Evolutionary conservation across 2,329 filamentous ascomycete genomes (phyloP).

Genomic region (Penicillium griseofulvum): DNA sequence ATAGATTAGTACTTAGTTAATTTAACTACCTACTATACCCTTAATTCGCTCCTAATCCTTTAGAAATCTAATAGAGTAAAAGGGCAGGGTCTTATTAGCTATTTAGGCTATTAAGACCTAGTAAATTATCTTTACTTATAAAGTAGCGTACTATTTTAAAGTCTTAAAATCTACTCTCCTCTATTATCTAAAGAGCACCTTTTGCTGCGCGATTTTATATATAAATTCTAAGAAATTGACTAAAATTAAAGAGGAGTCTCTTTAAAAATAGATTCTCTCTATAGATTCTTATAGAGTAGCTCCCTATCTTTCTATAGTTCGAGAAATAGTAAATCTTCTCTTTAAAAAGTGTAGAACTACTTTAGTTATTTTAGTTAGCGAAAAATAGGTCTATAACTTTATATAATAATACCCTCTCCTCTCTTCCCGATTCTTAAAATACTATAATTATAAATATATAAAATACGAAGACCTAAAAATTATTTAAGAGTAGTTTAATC

Average conservation of each 20-base stretch:
- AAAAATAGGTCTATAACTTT: background rate
- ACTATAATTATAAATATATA: background rate
- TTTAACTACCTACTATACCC: background rate
- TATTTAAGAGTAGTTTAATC: background rate
- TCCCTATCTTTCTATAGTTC: background rate
- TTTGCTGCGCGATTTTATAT: background rate
- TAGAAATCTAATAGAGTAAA: background rate
- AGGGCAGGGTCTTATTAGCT: too few species aligned
- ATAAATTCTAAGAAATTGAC: background rate
- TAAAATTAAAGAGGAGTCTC: background rate
- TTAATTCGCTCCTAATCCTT: background rate
- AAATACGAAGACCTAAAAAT: background rate
- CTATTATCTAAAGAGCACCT: too few species aligned
- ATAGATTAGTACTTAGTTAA: background rate
- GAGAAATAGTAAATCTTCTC: background rate
- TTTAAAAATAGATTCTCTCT: too few species aligned
- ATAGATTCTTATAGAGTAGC: background rate
- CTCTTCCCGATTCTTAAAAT: background rate
- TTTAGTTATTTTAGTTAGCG: background rate
- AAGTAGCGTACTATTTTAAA: too few species aligned
- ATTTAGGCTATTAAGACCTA: background rate
- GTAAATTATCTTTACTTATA: background rate
- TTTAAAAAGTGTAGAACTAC: background rate
- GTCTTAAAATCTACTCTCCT: too few species aligned
- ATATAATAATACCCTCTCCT: background rate